Evolutionary conservation across 2,329 filamentous ascomycete genomes (phyloP), one percentile per base, ranked within the genome.

Genomic region (Sarocladiaceae sp.): DNA sequence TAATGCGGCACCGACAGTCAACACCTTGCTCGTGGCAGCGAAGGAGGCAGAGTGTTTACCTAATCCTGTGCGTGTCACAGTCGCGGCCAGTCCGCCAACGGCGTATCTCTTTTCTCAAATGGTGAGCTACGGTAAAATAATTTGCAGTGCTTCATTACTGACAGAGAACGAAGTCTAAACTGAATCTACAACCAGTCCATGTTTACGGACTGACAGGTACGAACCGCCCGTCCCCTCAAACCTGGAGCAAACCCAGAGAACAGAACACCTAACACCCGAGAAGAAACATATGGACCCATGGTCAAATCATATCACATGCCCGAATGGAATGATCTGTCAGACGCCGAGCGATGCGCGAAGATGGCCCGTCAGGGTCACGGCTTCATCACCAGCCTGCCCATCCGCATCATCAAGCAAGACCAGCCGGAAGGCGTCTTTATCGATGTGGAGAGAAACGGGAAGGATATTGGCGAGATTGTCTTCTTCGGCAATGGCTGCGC

Each of bases 331-430:
- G 57, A 62, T 0, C 70, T 96, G 1, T 77, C 85, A 0, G 52
- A 69, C 4, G 80, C 85, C 21, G 87, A 96, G 49, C 89, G 85
- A 61, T 98, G 90, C 58, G 78, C 78, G 50, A 83, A 80, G 55
- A 96, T 97, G 91, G 91, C 93, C 4, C 77, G 91, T 3, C 93
- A 98, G 65, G 93, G 91, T 0, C 88, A 96, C 62, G 91, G 89
- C 1, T 94, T 93, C 63, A 70, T 97, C 39, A 88, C 86, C 16
- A 88, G 82, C 52, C 70, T 95, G 41, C 86, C 89, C 0, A 82
- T 80, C 16, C 82, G 91, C 21, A 78, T 97, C 20, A 81, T 97
- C 64, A 90, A 90, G 69, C 76, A 82, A 1, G 85, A 88, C 13
- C 78, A 84, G 45, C 76, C 83, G 29, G 80, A 83, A 26, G 83